A percentile compares a stretch with the other conserved stretches of the same genome.
Conservation (phyloP, 306 rosid genomes). For the Mimosa bimucronata region DNA sequence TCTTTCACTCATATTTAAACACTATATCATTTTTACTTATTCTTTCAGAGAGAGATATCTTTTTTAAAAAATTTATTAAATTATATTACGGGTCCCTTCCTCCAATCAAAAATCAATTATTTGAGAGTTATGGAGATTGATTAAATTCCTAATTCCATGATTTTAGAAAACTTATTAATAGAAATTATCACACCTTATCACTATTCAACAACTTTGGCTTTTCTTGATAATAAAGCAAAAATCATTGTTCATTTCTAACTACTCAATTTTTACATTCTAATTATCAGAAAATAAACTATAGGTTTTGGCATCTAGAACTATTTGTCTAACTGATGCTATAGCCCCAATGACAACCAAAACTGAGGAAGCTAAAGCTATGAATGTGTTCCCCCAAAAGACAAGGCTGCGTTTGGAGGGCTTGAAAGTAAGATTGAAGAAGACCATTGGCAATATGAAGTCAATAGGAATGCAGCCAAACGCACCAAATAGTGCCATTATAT, state of each 20-base stretch:
- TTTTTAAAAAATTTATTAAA: no score
- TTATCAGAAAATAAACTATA: constrained; percentile 63
- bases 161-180: no score
- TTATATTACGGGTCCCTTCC: no score
- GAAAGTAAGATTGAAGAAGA: constrained; percentile 69
- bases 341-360: constrained; percentile 64
- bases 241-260: no score
- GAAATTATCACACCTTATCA: no score
- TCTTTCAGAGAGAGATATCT: no score
- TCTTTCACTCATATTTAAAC: not conserved
- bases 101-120: not conserved
- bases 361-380: constrained; percentile 53
- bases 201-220: no score
- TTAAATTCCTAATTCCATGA: not conserved
- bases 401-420: constrained; percentile 67
- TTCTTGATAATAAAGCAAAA: no score
- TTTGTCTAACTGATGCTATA: constrained; percentile 74
- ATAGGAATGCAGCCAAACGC: constrained; percentile 85
- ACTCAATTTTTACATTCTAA: not conserved
- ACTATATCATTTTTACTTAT: not conserved
- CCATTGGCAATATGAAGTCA: constrained; percentile 83
- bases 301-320: constrained; percentile 67
- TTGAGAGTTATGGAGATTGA: not conserved
- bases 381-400: constrained; percentile 64
- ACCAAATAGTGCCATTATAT: constrained; percentile 76